phyloP scores from a whole-genome alignment of 192 early-diverging fungal species.

The Obelidium mucronatum region DNA sequence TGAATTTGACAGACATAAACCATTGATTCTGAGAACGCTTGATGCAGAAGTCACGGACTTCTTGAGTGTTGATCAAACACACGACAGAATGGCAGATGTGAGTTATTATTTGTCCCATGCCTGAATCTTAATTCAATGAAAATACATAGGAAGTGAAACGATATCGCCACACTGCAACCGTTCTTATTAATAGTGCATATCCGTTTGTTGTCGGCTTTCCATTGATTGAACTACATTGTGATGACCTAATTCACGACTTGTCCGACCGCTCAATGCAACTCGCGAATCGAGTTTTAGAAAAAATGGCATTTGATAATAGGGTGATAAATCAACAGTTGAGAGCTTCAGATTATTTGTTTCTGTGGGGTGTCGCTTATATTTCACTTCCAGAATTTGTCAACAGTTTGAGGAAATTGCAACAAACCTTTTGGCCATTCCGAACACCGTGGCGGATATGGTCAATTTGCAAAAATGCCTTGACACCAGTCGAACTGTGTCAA shows the following conservation, averaged over 20 bases:
- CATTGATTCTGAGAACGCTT: slow-evolving; percentile 43
- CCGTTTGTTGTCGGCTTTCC: slow-evolving; percentile 62
- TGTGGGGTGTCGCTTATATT: neutral
- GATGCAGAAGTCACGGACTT: slow-evolving; percentile 60
- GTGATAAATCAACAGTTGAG: slow-evolving; percentile 37
- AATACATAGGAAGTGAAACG: slow-evolving; percentile 49
- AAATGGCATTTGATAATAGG: slow-evolving; percentile 49
- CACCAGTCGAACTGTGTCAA: slow-evolving; percentile 43
- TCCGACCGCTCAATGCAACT: slow-evolving; percentile 54
- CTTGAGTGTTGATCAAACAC: slow-evolving; percentile 47
- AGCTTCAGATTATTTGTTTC: slow-evolving; percentile 11
- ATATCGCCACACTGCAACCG: slow-evolving; percentile 47
- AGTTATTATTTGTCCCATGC: slow-evolving; percentile 2
- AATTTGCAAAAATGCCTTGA: slow-evolving; percentile 64
- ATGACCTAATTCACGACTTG: slow-evolving; percentile 57
- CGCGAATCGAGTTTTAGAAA: slow-evolving; percentile 56
- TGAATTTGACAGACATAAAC: slow-evolving; percentile 61
- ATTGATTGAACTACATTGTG: slow-evolving; percentile 60
- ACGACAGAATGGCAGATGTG: slow-evolving; percentile 58
- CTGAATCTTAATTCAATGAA: neutral
- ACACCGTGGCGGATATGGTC: slow-evolving; percentile 69
- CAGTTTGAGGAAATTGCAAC: slow-evolving; percentile 58
- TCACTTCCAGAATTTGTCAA: slow-evolving; percentile 39
- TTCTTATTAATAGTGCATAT: slow-evolving; percentile 57
- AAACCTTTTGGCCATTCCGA: slow-evolving; percentile 50